A percentile compares a stretch with the other conserved stretches of the same genome.
These are phyloP conservation scores for Penicillium turbatum DNA, from an alignment of 495 filamentous ascomycete species.

Conservation along the genomic window DNA sequence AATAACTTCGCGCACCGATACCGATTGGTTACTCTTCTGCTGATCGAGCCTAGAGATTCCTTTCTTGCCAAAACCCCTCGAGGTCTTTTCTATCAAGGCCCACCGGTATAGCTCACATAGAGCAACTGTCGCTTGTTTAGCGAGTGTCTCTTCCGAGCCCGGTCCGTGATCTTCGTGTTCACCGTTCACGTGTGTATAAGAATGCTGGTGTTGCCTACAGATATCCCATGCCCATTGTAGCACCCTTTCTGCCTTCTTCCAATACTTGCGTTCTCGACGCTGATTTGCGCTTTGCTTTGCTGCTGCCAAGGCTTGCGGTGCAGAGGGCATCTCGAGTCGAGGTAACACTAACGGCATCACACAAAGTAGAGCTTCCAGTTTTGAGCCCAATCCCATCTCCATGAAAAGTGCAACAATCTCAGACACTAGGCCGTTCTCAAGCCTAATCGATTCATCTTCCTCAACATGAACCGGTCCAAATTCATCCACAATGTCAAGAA, in stretches of 20 bases:
- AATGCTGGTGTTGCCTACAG: background rate
- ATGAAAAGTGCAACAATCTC: background rate
- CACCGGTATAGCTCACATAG: background rate
- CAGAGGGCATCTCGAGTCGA: background rate
- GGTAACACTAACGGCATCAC: background rate
- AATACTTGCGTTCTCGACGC: background rate
- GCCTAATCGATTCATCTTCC: background rate
- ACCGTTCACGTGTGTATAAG: background rate
- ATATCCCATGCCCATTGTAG: conserved; percentile 6
- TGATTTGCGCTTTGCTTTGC: background rate
- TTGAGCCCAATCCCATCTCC: conserved; percentile 3
- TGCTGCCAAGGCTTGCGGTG: background rate
- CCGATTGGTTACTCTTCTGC: background rate
- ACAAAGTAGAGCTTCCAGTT: conserved; percentile 6
- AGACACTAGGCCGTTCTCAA: background rate
- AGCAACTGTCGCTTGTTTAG: background rate
- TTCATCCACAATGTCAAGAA: conserved; percentile 1
- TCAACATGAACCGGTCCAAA: background rate
- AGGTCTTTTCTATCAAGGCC: background rate
- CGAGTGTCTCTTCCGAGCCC: too few relatives aligned
- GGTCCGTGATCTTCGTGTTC: background rate
- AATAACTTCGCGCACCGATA: background rate
- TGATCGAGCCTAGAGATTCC: background rate
- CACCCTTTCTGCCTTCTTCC: conserved; percentile 6
- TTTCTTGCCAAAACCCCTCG: background rate